phyloP scores from a whole-genome alignment of 1,284 basidiomycete genomes.

The Moesziomyces globuligerus region DNA sequence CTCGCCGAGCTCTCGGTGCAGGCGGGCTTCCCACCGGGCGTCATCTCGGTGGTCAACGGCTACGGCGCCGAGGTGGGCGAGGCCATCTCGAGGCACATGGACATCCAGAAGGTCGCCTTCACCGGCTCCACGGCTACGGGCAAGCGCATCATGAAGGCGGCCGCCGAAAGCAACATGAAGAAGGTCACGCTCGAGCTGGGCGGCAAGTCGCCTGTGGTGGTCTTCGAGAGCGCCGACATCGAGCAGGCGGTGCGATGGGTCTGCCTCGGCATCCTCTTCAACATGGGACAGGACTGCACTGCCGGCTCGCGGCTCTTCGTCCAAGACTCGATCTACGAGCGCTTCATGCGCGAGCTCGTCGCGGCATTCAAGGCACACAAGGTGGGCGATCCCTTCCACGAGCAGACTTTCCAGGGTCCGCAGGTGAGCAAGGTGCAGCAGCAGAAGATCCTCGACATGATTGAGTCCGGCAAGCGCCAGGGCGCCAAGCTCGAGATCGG shows the following conservation, averaged over 20 bases:
- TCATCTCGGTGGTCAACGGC: slow-evolving; percentile 80
- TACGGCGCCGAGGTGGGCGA: slow-evolving; percentile 84
- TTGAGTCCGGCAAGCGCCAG: slow-evolving; percentile 84
- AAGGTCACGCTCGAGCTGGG: slow-evolving; percentile 82
- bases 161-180: slow-evolving; percentile 85
- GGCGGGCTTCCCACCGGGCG: slow-evolving; percentile 80
- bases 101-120: slow-evolving; percentile 74
- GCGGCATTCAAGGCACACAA: slow-evolving; percentile 69
- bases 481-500: slow-evolving; percentile 79
- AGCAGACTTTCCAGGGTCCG: slow-evolving; percentile 82
- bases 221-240: slow-evolving; percentile 74
- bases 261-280: slow-evolving; percentile 81
- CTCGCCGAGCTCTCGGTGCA: slow-evolving; percentile 78
- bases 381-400: slow-evolving; percentile 78
- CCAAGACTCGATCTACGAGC: slow-evolving; percentile 74
- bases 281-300: slow-evolving; percentile 73
- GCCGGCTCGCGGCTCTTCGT: slow-evolving; percentile 80
- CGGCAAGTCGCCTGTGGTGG: slow-evolving; percentile 83
- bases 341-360: slow-evolving; percentile 74
- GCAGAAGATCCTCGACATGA: slow-evolving; percentile 89
- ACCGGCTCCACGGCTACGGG: slow-evolving; percentile 77
- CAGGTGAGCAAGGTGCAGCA: slow-evolving; percentile 81
- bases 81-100: slow-evolving; percentile 72
- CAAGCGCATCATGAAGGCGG: slow-evolving; percentile 77
- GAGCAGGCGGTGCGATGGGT: slow-evolving; percentile 71